Evolutionary conservation across 768 basidiomycete genomes (phyloP).

Genomic region (Leucosporidium creatinivorum): DNA sequence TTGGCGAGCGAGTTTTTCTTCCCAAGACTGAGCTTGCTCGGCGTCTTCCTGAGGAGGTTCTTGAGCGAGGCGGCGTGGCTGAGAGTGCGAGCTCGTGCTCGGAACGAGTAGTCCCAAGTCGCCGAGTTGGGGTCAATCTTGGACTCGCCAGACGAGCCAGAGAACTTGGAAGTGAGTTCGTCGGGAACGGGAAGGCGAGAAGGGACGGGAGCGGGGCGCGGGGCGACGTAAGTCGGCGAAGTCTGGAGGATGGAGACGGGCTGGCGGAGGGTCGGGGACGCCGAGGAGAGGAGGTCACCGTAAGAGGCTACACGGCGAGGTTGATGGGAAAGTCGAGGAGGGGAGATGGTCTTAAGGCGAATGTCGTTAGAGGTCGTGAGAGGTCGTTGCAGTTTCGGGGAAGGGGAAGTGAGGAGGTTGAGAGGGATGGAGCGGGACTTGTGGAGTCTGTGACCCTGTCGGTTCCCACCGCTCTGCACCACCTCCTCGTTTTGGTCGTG

Average conservation of each 20-base stretch:
- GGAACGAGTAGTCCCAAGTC: neutral
- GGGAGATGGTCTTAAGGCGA: neutral
- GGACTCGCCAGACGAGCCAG: slow-evolving; percentile 19
- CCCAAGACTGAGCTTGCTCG: neutral
- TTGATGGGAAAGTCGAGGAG: neutral
- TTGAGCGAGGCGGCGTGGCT: slow-evolving; percentile 6
- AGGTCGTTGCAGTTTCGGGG: neutral
- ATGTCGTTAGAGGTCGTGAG: neutral
- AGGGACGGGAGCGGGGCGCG: neutral
- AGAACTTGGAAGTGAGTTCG: slow-evolving; percentile 22
- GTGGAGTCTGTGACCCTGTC: neutral
- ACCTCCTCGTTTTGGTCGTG: neutral
- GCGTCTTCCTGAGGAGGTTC: slow-evolving; percentile 3
- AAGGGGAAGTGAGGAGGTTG: neutral
- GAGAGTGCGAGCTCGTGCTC: slow-evolving; percentile 11
- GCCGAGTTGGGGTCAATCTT: slow-evolving; percentile 3
- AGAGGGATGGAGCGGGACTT: slow-evolving; percentile 1
- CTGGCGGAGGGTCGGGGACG: neutral
- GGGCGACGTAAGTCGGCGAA: neutral
- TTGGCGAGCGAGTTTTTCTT: slow-evolving; percentile 14
- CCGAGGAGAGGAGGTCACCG: neutral
- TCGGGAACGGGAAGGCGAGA: slow-evolving; percentile 1
- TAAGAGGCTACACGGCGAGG: neutral
- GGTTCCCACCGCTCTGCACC: neutral
- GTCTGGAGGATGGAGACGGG: neutral